Conservation (phyloP, 179 eudicot genomes). For the Silene noctiflora region DNA sequence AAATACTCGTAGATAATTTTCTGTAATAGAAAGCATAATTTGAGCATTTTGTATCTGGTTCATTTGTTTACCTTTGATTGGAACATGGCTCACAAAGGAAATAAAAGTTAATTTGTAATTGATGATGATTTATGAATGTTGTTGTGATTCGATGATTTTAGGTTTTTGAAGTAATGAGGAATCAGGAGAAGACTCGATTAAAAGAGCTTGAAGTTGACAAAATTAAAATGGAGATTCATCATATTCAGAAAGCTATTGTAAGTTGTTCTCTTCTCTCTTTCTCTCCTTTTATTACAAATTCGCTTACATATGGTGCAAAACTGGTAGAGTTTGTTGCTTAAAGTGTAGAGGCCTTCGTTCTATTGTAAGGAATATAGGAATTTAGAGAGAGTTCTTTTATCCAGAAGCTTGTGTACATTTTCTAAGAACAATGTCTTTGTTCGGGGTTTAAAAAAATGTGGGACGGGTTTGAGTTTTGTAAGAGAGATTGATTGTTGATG, state of each 20-base stretch:
- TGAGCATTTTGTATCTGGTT: no score
- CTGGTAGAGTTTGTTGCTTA: background rate
- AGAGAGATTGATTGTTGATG: background rate
- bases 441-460: background rate
- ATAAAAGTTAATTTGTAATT: background rate
- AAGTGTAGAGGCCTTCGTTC: background rate
- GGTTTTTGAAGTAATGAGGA: constrained; percentile 80
- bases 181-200: constrained; percentile 75
- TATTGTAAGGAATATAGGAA: background rate
- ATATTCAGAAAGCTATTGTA: constrained; percentile 60
- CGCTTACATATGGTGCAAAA: background rate
- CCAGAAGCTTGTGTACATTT: background rate
- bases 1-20: no score
- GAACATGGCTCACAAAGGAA: no score
- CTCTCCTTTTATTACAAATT: background rate
- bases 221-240: constrained; percentile 49
- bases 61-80: no score
- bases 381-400: background rate
- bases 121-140: background rate
- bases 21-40: no score
- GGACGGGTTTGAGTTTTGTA: background rate
- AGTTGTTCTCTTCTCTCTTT: constrained; percentile 24
- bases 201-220: constrained; percentile 75
- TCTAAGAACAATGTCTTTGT: background rate
- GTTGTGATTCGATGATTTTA: constrained; percentile 16